Percentiles rank a stretch among this genome's conserved stretches.
Evolutionary conservation across 495 filamentous ascomycete species (phyloP).

Genomic region (Hypoxylon fragiforme): DNA sequence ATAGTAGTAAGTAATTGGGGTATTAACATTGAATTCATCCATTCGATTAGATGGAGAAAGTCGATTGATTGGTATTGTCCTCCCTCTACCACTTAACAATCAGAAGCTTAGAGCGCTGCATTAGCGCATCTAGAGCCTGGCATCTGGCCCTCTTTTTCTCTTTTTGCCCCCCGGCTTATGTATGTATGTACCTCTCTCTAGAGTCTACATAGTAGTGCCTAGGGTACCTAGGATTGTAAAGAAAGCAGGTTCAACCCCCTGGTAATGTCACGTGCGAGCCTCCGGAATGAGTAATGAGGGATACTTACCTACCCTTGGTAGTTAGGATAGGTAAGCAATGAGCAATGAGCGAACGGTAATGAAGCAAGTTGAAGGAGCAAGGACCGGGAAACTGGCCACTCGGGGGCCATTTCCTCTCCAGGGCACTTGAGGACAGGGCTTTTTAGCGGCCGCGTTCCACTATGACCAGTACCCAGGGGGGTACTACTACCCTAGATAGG

Average conservation of each 20-base stretch:
- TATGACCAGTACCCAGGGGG: slow-evolving; percentile 7
- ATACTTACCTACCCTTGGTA: background rate
- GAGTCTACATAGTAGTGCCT: no score
- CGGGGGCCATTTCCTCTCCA: slow-evolving; percentile 11
- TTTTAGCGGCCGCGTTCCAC: slow-evolving; percentile 17
- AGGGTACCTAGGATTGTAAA: no score
- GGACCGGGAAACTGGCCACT: no score
- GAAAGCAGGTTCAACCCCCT: no score
- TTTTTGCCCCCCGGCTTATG: slow-evolving; percentile 5
- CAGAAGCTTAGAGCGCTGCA: slow-evolving; percentile 19
- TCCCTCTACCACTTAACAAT: no score
- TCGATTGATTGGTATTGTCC: slow-evolving; percentile 5
- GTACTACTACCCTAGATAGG: no score
- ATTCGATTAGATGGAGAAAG: slow-evolving; percentile 9
- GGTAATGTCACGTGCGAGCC: background rate
- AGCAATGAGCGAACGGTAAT: no score
- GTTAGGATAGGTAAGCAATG: no score
- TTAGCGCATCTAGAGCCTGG: slow-evolving; percentile 23
- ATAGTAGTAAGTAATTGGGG: background rate
- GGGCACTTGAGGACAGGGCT: no score
- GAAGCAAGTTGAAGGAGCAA: no score
- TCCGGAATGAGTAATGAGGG: slow-evolving; percentile 17
- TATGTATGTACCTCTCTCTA: no score
- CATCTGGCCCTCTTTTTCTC: slow-evolving; percentile 9
- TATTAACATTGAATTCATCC: no score